Conservation (phyloP, 805 yeast genomes). For the Pichia nanzhaoensis region DNA sequence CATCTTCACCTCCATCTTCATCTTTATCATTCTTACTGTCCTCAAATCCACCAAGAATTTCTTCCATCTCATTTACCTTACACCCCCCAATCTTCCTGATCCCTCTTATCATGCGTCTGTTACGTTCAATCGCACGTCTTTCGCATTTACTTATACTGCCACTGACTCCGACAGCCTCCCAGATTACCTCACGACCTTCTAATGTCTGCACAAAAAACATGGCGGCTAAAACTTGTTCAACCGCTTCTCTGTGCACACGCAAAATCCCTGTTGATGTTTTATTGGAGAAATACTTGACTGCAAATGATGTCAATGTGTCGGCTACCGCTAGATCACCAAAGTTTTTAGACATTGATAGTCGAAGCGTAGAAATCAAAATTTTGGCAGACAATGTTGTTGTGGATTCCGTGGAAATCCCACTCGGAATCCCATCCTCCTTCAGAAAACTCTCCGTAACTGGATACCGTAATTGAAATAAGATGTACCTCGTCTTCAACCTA, state of each 20-base stretch:
- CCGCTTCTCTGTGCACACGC: slow-evolving; percentile 63
- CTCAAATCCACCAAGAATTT: not conserved
- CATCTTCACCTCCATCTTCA: not conserved
- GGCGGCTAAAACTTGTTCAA: slow-evolving; percentile 59
- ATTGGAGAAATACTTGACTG: slow-evolving; percentile 70
- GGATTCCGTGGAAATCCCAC: slow-evolving; percentile 33
- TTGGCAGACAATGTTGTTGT: slow-evolving; percentile 43
- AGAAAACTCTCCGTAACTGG: slow-evolving; percentile 36
- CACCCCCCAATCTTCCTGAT: not conserved
- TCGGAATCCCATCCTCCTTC: not conserved
- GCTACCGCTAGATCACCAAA: slow-evolving; percentile 80
- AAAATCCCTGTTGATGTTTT: slow-evolving; percentile 80
- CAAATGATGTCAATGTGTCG: slow-evolving; percentile 31
- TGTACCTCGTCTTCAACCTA: slow-evolving; percentile 76
- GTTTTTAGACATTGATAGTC: slow-evolving; percentile 48
- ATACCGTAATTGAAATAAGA: slow-evolving; percentile 70
- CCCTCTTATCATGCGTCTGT: slow-evolving; percentile 21
- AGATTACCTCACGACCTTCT: slow-evolving; percentile 42
- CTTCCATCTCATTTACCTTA: not conserved
- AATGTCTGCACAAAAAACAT: slow-evolving; percentile 48
- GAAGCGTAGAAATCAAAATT: slow-evolving; percentile 44
- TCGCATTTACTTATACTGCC: slow-evolving; percentile 88
- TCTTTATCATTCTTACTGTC: no score
- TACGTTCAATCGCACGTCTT: slow-evolving; percentile 52
- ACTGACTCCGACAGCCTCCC: slow-evolving; percentile 63